Evolutionary conservation across 1,284 basidiomycete species (phyloP).

Genomic region (Ceratobasidium sp.): DNA sequence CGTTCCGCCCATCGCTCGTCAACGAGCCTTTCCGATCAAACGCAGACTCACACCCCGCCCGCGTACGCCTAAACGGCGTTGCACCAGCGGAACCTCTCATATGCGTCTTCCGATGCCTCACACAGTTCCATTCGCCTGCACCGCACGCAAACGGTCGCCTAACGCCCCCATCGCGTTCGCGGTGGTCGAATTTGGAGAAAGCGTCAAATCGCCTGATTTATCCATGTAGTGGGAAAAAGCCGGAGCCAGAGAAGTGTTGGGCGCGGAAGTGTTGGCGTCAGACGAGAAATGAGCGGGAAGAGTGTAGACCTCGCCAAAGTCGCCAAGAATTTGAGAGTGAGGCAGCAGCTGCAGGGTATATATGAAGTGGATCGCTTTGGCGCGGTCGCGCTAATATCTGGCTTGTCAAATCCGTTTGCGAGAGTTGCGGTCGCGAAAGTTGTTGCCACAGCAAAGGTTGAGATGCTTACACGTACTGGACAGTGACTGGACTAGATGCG

Average conservation of each 20-base stretch:
- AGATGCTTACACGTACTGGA: no score
- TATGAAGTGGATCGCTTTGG: neutral
- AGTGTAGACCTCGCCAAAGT: conserved; percentile 6
- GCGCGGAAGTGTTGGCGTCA: no score
- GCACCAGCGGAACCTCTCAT: neutral
- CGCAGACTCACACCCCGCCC: conserved; percentile 2
- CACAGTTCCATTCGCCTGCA: neutral
- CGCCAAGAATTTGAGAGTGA: conserved; percentile 14
- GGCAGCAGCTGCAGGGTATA: neutral
- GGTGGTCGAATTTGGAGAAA: neutral
- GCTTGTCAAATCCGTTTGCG: neutral
- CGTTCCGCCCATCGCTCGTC: conserved; percentile 10
- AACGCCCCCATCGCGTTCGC: neutral
- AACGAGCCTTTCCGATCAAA: conserved; percentile 18
- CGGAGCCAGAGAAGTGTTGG: no score
- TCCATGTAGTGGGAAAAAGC: no score
- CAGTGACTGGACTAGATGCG: no score
- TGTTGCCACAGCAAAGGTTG: no score
- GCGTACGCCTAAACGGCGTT: conserved; percentile 1
- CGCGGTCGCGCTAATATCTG: neutral
- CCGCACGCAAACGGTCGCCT: conserved; percentile 18
- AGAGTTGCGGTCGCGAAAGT: neutral
- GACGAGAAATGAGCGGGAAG: neutral
- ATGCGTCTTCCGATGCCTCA: conserved; percentile 14
- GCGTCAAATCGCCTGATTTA: neutral